Percentiles rank a stretch among this genome's conserved stretches.
phyloP scores from a whole-genome alignment of 495 filamentous ascomycete species.

The Lasiosphaeris hirsuta region DNA sequence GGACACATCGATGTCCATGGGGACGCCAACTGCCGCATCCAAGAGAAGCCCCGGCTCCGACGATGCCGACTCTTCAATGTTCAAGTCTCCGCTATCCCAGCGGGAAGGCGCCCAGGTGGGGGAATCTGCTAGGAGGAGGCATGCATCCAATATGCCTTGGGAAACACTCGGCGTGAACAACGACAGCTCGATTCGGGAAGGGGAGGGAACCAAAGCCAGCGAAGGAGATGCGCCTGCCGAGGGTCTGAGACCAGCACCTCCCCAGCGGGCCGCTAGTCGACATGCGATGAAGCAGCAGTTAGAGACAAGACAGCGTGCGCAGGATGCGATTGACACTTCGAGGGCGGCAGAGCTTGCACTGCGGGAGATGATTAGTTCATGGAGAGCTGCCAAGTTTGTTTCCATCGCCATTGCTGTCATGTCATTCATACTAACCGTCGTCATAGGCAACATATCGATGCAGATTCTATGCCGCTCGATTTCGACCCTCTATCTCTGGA shows the following conservation, averaged over 20 bases:
- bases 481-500: constrained; percentile 78
- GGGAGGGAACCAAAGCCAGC: constrained; percentile 25
- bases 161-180: constrained; percentile 80
- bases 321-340: constrained; percentile 65
- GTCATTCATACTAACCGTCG: constrained; percentile 14
- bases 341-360: constrained; percentile 81
- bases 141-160: constrained; percentile 58
- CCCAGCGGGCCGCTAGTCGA: constrained; percentile 42
- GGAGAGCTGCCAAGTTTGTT: constrained; percentile 75
- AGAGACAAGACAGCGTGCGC: constrained; percentile 53
- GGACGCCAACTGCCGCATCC: constrained; percentile 37
- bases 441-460: constrained; percentile 44
- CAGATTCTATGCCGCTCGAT: constrained; percentile 61
- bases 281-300: constrained; percentile 54
- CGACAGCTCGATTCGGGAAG: constrained; percentile 54
- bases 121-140: constrained; percentile 54
- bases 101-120: constrained; percentile 41
- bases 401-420: not conserved
- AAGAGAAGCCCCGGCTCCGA: constrained; percentile 30
- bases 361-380: constrained; percentile 71
- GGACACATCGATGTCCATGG: constrained; percentile 43
- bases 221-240: constrained; percentile 28
- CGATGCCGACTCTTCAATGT: constrained; percentile 25
- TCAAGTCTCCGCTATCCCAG: constrained; percentile 30
- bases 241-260: constrained; percentile 25